Evolutionary conservation across 1,139 yeast species (phyloP), one percentile per base, ranked within the genome.

Genomic region (Debaryomycetaceae sp.): DNA sequence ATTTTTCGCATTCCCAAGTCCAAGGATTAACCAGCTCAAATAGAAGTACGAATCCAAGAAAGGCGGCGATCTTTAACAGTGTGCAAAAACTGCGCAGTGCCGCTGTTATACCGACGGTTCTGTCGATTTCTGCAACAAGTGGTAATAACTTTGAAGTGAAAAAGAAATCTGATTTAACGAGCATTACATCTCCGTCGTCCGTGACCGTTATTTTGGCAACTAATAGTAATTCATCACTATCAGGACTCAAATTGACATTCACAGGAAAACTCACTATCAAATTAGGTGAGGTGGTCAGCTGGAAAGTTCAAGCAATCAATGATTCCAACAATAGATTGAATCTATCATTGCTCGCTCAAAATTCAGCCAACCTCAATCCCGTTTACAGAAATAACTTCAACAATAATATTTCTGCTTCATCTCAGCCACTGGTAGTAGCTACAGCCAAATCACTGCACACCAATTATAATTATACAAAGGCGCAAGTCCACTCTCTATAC

Each of bases 271-370:
- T 84, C 13, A 66, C 74, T 33, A 79, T 83, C 5, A 67, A 71
- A 46, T 59, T 83, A 11, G 94, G 94, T 2, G 75, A 79, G 39
- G 67, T 73, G 5, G 77, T 78, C 48, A 72, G 68, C 40, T 81
- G 92, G 87, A 75, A 73, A 41, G 70, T 86, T 5, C 87, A 82
- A 53, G 82, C 86, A 1, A 73, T 84, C 40, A 87, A 86, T 61
- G 73, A 73, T 43, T 68, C 82, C 22, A 51, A 61, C 45, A 60
- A 70, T 44, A 59, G 70, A 48, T 60, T 81, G 58, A 65, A 75
- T 50, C 49, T 82, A 18, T 63, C 75, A n/a, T 52, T 71, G 28
- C 49, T 67, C 29, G 63, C 64, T 2, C 72, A 65, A 41, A 58
- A 58, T 38, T 62, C 62, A 5, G 16, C 36, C 9, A 37, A 43